These are phyloP conservation scores for Pichia ethanolica DNA, from an alignment of 805 yeast species.

Conservation along the genomic window DNA sequence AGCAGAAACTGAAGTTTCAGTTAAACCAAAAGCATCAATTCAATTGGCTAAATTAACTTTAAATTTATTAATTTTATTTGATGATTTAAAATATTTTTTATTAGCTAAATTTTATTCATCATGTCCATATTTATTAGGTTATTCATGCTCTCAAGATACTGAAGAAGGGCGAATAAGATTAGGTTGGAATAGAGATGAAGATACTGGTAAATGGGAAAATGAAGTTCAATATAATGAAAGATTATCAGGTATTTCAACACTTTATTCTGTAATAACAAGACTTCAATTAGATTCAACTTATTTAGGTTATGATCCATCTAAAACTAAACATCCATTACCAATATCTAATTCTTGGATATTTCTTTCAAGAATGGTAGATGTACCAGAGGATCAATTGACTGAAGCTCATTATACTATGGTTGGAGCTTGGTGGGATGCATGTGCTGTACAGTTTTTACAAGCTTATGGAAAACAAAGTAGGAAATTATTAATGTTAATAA, in stretches of 20 bases:
- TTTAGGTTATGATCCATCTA: constrained; percentile 18
- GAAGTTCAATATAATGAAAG: constrained; percentile 75
- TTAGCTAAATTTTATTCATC: constrained; percentile 83
- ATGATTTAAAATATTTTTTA: constrained; percentile 47
- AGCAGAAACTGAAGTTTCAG: constrained; percentile 87
- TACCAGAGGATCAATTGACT: constrained; percentile 39
- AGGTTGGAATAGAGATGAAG: constrained; percentile 73
- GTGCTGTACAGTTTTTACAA: constrained; percentile 46
- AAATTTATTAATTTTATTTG: constrained; percentile 39
- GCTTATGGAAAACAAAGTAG: constrained; percentile 63
- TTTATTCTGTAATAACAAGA: constrained; percentile 71
- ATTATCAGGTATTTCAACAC: constrained; percentile 75
- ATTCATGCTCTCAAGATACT: constrained; percentile 63
- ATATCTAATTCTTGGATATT: constrained; percentile 58
- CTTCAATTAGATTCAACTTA: constrained; percentile 25
- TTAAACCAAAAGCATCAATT: constrained; percentile 65
- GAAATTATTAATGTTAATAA: constrained; percentile 48
- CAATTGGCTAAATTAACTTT: constrained; percentile 69
- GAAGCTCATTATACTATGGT: constrained; percentile 66
- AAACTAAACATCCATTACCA: constrained; percentile 46
- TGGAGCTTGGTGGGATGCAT: constrained; percentile 90
- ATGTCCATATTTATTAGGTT: constrained; percentile 86
- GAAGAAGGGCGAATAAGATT: constrained; percentile 74
- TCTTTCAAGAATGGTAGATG: constrained; percentile 64
- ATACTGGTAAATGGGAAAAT: constrained; percentile 41